Evolutionary conservation across 2,329 filamentous ascomycete species (phyloP).

Genomic region (Dichotomopilus funicola): DNA sequence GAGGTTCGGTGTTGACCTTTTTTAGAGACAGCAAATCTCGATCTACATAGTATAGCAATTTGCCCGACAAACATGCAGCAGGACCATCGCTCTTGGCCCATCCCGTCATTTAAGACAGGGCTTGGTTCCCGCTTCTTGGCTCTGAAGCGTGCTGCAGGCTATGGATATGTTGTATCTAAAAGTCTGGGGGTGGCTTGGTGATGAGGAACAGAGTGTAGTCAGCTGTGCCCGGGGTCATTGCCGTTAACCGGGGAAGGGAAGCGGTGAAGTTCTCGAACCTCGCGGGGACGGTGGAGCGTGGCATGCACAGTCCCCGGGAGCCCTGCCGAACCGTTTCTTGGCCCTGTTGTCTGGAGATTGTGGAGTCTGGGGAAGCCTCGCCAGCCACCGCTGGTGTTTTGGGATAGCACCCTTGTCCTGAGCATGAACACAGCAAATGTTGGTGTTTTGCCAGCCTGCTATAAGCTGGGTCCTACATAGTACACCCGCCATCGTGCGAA

Average conservation of each 20-base stretch:
- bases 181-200: conserved; percentile 11
- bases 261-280: conserved; percentile 10
- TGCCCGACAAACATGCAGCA: neutral
- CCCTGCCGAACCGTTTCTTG: conserved; percentile 3
- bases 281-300: conserved; percentile 1
- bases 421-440: no score
- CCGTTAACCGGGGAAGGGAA: neutral
- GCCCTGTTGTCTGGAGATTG: neutral
- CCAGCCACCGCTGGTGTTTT: no score
- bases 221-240: neutral
- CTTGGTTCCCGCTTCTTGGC: neutral
- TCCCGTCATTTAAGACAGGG: conserved; percentile 2
- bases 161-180: neutral
- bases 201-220: neutral
- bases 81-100: neutral
- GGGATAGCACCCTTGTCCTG: no score
- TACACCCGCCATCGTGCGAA: neutral
- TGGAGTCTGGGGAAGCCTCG: conserved; percentile 12
- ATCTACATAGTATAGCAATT: no score
- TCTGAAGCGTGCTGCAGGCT: neutral
- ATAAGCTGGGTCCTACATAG: neutral
- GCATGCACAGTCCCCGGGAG: neutral
- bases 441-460: neutral
- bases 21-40: no score
- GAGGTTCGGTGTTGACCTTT: no score